Conservation (phyloP, 441 rosid genomes). For the Eruca vesicaria region DNA sequence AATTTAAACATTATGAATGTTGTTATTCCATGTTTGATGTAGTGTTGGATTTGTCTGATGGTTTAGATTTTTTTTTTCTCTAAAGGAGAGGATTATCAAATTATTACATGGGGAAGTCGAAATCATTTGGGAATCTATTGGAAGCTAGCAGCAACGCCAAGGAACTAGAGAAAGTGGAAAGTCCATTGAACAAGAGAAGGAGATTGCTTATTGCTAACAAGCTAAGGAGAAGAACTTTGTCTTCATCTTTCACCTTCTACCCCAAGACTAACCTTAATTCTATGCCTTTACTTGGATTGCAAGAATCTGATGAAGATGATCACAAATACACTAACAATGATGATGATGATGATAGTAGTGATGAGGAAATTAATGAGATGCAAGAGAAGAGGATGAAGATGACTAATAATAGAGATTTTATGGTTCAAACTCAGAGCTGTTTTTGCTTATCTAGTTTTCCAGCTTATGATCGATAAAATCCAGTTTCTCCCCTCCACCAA, state of each 20-base stretch:
- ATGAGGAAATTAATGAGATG: slow-evolving; percentile 13
- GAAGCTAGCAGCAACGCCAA: slow-evolving; percentile 42
- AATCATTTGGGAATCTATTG: slow-evolving; percentile 63
- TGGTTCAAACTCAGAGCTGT: slow-evolving; percentile 37
- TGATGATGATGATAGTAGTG: slow-evolving; percentile 14
- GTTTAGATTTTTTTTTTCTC: not conserved
- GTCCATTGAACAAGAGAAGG: slow-evolving; percentile 69
- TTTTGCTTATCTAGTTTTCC: slow-evolving; percentile 46
- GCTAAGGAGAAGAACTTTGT: slow-evolving; percentile 33
- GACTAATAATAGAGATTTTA: slow-evolving; percentile 12
- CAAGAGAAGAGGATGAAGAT: slow-evolving; percentile 31
- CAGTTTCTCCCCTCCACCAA: not conserved
- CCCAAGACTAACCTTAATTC: slow-evolving; percentile 48
- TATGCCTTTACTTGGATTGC: slow-evolving; percentile 59
- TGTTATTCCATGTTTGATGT: not conserved
- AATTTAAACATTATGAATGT: not conserved
- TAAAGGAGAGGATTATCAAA: slow-evolving; percentile 61
- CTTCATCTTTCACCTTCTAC: slow-evolving; percentile 38
- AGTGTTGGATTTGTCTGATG: not conserved
- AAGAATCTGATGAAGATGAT: slow-evolving; percentile 36
- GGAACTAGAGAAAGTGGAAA: slow-evolving; percentile 68
- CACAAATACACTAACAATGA: slow-evolving; percentile 14
- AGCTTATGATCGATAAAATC: slow-evolving; percentile 10
- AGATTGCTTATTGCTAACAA: slow-evolving; percentile 48
- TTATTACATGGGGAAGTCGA: slow-evolving; percentile 74